Conservation (phyloP, 306 rosid genomes). For the Pachyrhizus erosus region DNA sequence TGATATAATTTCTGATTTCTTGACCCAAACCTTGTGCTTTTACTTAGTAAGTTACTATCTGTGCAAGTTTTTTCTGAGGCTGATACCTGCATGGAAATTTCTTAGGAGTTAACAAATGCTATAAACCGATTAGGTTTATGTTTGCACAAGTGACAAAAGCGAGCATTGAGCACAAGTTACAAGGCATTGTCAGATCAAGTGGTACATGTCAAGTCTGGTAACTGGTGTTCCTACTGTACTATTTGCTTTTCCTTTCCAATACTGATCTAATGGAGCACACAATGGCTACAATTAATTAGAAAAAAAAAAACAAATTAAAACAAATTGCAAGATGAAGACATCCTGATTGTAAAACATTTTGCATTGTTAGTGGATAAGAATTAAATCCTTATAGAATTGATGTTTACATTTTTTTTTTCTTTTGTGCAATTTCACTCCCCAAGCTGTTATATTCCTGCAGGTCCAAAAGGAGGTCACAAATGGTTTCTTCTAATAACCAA, state of each 20-base stretch:
- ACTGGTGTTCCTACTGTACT: constrained; percentile 38
- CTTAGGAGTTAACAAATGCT: constrained; percentile 71
- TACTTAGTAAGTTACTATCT: background rate
- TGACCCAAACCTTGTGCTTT: background rate
- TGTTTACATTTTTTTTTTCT: background rate
- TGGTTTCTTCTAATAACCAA: background rate
- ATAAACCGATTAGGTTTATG: constrained; percentile 60
- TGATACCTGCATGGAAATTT: constrained; percentile 72
- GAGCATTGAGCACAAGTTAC: constrained; percentile 66
- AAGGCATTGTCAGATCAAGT: constrained; percentile 65
- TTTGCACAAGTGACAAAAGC: constrained; percentile 76
- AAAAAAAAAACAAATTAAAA: constrained; percentile 19
- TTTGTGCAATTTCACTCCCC: background rate
- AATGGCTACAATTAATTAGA: background rate
- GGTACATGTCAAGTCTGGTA: constrained; percentile 72
- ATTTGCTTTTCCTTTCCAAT: background rate
- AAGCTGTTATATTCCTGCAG: constrained; percentile 10
- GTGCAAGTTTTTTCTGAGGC: constrained; percentile 56
- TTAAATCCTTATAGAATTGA: background rate
- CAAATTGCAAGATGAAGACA: background rate
- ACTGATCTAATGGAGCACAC: constrained; percentile 1
- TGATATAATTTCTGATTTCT: background rate
- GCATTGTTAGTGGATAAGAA: background rate
- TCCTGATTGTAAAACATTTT: too few relatives aligned
- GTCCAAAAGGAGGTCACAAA: background rate